A percentile compares a stretch with the other conserved stretches of the same genome.
These are phyloP conservation scores for Blepharisma japonicum DNA, from an alignment of 73 alveolate genomes.

Conservation along the genomic window DNA sequence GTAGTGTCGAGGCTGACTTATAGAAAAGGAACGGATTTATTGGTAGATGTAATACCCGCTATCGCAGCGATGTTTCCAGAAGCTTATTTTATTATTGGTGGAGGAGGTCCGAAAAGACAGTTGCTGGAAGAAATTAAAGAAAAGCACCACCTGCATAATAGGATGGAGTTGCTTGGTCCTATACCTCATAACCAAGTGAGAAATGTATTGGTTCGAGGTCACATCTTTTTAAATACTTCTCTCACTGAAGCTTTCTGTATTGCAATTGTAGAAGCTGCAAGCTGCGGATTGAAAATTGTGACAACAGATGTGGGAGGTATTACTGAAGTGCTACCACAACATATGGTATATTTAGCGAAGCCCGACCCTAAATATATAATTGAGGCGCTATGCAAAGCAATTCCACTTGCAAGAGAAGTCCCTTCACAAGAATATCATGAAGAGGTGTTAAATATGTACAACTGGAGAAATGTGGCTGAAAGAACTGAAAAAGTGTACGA, in stretches of 20 bases:
- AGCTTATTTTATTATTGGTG: constrained; percentile 88
- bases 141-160: constrained; percentile 60
- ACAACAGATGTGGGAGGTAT: constrained; percentile 99
- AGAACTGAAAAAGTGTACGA: constrained; percentile 92
- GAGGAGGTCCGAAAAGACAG: constrained; percentile 98
- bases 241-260: constrained; percentile 99
- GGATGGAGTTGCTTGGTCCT: constrained; percentile 79
- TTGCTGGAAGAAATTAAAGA: constrained; percentile 92
- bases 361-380: constrained; percentile 47
- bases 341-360: constrained; percentile 88
- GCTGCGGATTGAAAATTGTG: constrained; percentile 96
- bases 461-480: constrained; percentile 94
- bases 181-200: constrained; percentile 95
- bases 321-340: constrained; percentile 97
- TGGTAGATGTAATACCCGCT: constrained; percentile 96
- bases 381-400: constrained; percentile 42
- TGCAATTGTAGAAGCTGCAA: constrained; percentile 99
- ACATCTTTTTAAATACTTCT: constrained; percentile 97
- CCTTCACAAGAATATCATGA: constrained; percentile 59
- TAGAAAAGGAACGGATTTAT: constrained; percentile 98
- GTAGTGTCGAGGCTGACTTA: constrained; percentile 94
- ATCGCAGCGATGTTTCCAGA: constrained; percentile 86
- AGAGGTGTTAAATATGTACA: constrained; percentile 78
- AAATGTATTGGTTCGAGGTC: constrained; percentile 89
- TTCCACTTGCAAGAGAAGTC: constrained; percentile 39